A percentile compares a stretch with the other conserved stretches of the same genome.
Conservation (phyloP, 768 basidiomycete genomes). For the Leccinum barrowsii region DNA sequence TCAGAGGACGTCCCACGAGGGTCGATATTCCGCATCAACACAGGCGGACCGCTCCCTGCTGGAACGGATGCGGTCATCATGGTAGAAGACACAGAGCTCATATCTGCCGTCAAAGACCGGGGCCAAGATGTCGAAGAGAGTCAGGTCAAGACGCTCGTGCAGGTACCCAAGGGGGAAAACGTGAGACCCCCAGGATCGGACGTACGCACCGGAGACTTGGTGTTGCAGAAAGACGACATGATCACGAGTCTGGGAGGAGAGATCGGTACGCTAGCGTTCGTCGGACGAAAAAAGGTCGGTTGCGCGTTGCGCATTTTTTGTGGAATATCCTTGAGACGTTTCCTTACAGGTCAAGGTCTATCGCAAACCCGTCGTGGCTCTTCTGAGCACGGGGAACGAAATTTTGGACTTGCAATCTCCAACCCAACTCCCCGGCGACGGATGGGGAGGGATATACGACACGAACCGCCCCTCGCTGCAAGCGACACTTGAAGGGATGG, state of each 20-base stretch:
- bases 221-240: slow-evolving; percentile 57
- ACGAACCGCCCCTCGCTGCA: slow-evolving; percentile 81
- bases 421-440: slow-evolving; percentile 28
- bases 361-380: slow-evolving; percentile 70
- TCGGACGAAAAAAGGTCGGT: slow-evolving; percentile 67
- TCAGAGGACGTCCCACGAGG: slow-evolving; percentile 40
- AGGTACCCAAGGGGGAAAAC: slow-evolving; percentile 65
- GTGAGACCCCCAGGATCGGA: slow-evolving; percentile 74
- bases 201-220: slow-evolving; percentile 61
- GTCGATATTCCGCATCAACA: slow-evolving; percentile 68
- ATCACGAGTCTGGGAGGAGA: slow-evolving; percentile 73
- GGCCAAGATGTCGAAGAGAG: slow-evolving; percentile 57
- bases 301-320: not conserved
- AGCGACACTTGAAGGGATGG: slow-evolving; percentile 65
- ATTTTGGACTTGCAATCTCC: slow-evolving; percentile 57
- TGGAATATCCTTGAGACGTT: not conserved
- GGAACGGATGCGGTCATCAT: slow-evolving; percentile 82
- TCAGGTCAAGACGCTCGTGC: slow-evolving; percentile 63
- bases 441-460: slow-evolving; percentile 78
- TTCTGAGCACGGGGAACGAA: slow-evolving; percentile 88
- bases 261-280: slow-evolving; percentile 76
- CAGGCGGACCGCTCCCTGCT: slow-evolving; percentile 74
- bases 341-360: slow-evolving; percentile 58
- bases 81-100: slow-evolving; percentile 87
- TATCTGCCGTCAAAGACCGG: slow-evolving; percentile 44